Evolutionary conservation across 73 alveolate genomes (phyloP), one percentile per base, ranked within the genome.

Genomic region (Halteria grandinella): DNA sequence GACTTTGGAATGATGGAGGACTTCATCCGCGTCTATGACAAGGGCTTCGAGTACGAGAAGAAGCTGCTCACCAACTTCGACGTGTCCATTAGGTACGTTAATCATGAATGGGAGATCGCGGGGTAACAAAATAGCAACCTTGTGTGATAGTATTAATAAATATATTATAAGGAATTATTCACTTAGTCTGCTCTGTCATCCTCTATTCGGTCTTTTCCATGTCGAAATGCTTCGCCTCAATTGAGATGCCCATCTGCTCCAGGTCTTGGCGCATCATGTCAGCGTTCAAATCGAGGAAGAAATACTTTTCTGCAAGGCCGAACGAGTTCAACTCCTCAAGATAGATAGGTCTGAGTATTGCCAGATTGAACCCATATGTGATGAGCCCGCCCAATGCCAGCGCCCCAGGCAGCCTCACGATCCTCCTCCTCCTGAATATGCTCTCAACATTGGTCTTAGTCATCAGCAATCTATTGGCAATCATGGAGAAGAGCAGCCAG

Each of bases 181-280:
- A n/a, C n/a, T n/a, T n/a, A n/a, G n/a, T n/a, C 66, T 62, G 23
- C 5, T 66, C 80, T 21, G 20, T 15, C 10, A 66, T 12, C 28
- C 80, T 55, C 43, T 57, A 17, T 55, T 73, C 41, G 1, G 76
- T 57, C 24, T 57, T 12, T 28, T 77, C 54, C 6, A 59, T 12
- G 63, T 77, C 47, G 43, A 77, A 77, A 47, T 77, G 75, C 32
- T 72, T 82, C 0, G 91, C 91, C 54, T 82, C 75, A 41, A 82
- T 57, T 40, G 40, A 21, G 32, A 82, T 27, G 0, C 91, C 91
- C 3, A 82, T 28, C 15, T 82, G 49, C 25, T 72, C 78, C 1
- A 82, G 62, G 66, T 82, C 91, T 14, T 72, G 37, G 27, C 72
- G 55, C 91, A 82, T 82, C 57, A 59, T 21, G 14, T 82, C 83